Conservation (phyloP, 1,284 basidiomycete species). For the Cryptococcus neoformans region DNA sequence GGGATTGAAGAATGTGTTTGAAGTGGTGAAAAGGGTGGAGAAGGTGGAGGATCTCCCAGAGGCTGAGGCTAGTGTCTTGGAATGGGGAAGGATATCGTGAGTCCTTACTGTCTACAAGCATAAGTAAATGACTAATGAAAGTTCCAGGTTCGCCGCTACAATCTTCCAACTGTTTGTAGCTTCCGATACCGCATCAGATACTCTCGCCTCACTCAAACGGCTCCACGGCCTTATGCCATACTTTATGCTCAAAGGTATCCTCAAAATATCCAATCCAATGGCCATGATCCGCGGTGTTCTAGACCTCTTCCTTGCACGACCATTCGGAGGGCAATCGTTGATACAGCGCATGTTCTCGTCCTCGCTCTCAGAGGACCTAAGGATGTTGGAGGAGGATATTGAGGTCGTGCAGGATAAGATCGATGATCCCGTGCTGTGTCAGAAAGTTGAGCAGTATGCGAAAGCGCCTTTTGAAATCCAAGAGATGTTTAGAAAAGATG, state of each 20-base stretch:
- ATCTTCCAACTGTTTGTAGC: conserved; percentile 95
- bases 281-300: conserved; percentile 89
- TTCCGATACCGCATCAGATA: conserved; percentile 87
- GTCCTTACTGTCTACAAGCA: conserved; percentile 16
- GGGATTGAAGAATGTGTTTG: conserved; percentile 83
- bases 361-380: conserved; percentile 84
- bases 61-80: conserved; percentile 83
- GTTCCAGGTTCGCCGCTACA: conserved; percentile 76
- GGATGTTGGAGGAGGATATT: conserved; percentile 77
- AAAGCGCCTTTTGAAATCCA: conserved; percentile 86
- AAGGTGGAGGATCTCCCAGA: conserved; percentile 73
- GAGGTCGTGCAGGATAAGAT: conserved; percentile 82
- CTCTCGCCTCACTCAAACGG: conserved; percentile 81
- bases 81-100: conserved; percentile 96
- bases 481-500: conserved; percentile 71
- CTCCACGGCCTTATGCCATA: conserved; percentile 98
- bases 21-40: conserved; percentile 78
- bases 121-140: not conserved
- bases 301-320: conserved; percentile 96
- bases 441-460: conserved; percentile 82
- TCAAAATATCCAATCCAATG: conserved; percentile 94
- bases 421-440: conserved; percentile 79
- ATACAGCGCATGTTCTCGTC: conserved; percentile 94
- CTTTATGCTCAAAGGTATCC: conserved; percentile 86
- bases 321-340: conserved; percentile 89